phyloP scores from a whole-genome alignment of 352 stramenopile genomes.

The Phytophthora litchii region DNA sequence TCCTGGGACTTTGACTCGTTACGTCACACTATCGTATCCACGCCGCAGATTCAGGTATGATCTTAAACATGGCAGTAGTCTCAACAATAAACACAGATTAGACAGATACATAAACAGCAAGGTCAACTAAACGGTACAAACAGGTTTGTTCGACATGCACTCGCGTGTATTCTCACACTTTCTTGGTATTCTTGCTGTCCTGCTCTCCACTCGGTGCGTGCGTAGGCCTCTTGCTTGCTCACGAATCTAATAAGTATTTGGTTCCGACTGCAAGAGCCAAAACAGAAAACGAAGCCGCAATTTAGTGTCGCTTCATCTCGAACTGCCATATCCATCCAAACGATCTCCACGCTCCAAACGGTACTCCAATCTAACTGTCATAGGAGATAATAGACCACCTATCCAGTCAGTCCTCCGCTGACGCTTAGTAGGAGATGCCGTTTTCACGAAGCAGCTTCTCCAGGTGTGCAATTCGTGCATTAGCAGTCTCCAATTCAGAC shows the following conservation, averaged over 20 bases:
- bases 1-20: slow-evolving; percentile 82
- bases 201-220: slow-evolving; percentile 41
- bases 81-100: slow-evolving; percentile 10
- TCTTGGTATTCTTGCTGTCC: slow-evolving; percentile 44
- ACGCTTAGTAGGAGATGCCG: slow-evolving; percentile 81
- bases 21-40: slow-evolving; percentile 38
- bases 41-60: slow-evolving; percentile 15
- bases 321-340: slow-evolving; percentile 39
- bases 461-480: slow-evolving; percentile 84
- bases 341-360: slow-evolving; percentile 34
- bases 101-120: slow-evolving; percentile 13
- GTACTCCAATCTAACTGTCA: slow-evolving; percentile 32
- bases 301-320: slow-evolving; percentile 34
- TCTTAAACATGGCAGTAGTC: neutral
- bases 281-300: slow-evolving; percentile 42
- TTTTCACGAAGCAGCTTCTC: slow-evolving; percentile 82
- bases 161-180: slow-evolving; percentile 45
- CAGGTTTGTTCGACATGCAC: slow-evolving; percentile 37
- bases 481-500: slow-evolving; percentile 77
- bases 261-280: slow-evolving; percentile 51
- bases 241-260: slow-evolving; percentile 64
- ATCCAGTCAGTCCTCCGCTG: slow-evolving; percentile 27
- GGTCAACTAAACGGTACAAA: slow-evolving; percentile 24
- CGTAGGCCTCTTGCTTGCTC: slow-evolving; percentile 48
- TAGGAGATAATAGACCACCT: slow-evolving; percentile 29